Conservation (phyloP, 139 green algal species). For the Closterium sp. region DNA sequence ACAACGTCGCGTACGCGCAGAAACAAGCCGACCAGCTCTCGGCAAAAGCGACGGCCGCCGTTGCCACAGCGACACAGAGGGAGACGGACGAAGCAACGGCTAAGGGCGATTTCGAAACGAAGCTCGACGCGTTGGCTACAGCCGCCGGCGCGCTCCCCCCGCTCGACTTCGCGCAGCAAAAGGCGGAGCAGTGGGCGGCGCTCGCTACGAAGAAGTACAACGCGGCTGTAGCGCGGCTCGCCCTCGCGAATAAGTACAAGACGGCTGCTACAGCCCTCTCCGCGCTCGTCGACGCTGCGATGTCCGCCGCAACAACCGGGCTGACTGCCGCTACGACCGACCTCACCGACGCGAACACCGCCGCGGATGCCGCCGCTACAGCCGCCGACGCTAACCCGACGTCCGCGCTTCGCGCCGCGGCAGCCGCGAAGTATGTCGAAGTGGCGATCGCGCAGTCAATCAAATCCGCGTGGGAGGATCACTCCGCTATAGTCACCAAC, state of each 20-base stretch:
- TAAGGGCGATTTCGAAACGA: not conserved
- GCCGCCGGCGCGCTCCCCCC: not conserved
- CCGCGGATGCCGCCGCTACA: not conserved
- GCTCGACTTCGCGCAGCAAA: not conserved
- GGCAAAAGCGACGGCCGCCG: not conserved
- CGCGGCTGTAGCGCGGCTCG: not conserved
- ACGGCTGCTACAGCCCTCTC: not conserved
- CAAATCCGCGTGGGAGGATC: not conserved
- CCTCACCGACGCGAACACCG: not conserved
- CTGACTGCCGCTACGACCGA: not conserved
- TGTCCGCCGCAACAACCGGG: not conserved
- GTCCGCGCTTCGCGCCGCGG: not conserved
- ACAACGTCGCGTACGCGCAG: not conserved
- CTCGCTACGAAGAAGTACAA: not conserved
- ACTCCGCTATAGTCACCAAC: not conserved
- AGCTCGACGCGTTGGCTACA: not conserved
- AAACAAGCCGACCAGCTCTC: not conserved
- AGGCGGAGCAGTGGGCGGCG: not conserved
- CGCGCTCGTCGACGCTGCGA: not conserved
- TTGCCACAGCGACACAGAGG: not conserved
- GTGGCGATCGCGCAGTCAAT: not conserved
- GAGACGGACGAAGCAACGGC: not conserved
- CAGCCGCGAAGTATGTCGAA: not conserved
- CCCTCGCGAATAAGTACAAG: not conserved
- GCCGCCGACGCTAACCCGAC: not conserved